These are phyloP conservation scores for Clavispora vitiphila DNA, from an alignment of 805 yeast genomes.

Conservation along the genomic window DNA sequence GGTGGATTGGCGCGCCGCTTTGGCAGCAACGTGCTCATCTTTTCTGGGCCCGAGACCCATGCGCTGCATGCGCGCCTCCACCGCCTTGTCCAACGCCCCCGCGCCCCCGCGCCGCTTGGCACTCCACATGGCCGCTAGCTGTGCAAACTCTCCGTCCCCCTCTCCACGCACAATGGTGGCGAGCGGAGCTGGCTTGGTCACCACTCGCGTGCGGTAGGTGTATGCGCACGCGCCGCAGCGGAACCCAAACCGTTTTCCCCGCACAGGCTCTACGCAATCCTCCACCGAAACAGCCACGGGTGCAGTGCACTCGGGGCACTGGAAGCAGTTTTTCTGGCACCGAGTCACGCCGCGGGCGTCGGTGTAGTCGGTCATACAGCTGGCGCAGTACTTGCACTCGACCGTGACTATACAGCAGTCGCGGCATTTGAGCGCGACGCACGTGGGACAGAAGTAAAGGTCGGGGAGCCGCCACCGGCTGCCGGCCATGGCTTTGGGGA, in stretches of 20 bases:
- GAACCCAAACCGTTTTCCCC: constrained; percentile 10
- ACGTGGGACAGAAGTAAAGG: constrained; percentile 33
- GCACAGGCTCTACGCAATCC: constrained; percentile 9
- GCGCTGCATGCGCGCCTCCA: background rate
- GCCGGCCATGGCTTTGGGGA: constrained; percentile 2
- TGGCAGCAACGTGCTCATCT: background rate
- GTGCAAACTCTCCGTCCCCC: constrained; percentile 8
- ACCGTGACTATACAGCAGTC: constrained; percentile 22
- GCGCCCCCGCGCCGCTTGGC: background rate
- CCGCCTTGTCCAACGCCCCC: background rate
- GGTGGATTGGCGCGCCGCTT: constrained; percentile 1
- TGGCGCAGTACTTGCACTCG: constrained; percentile 31
- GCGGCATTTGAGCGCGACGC: constrained; percentile 27
- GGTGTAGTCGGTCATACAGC: constrained; percentile 33
- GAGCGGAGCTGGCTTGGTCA: constrained; percentile 14
- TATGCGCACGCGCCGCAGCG: constrained; percentile 11
- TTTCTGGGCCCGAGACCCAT: background rate
- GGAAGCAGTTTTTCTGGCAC: constrained; percentile 37
- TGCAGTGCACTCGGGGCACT: constrained; percentile 32
- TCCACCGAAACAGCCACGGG: constrained; percentile 19
- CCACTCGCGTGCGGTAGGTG: constrained; percentile 10
- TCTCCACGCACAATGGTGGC: constrained; percentile 11
- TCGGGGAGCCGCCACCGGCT: constrained; percentile 18
- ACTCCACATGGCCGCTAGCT: background rate
- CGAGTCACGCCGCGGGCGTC: constrained; percentile 14